Percentiles rank a stretch among this genome's conserved stretches.
These are phyloP conservation scores for Casuarina glauca DNA, from an alignment of 306 rosid genomes.

Conservation along the genomic window DNA sequence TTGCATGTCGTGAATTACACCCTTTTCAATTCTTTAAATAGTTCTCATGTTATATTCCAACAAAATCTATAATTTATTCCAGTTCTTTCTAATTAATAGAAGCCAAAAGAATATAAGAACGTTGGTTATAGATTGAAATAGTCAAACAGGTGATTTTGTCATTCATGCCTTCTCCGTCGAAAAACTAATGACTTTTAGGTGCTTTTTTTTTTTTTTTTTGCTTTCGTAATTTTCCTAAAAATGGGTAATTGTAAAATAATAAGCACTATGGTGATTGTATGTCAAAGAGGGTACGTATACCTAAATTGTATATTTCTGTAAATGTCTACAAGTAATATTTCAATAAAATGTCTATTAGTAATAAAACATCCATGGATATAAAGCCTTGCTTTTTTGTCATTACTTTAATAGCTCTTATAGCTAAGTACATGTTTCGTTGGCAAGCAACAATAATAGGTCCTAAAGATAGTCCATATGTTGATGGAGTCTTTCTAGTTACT, in stretches of 20 bases:
- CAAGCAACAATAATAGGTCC: constrained; percentile 93
- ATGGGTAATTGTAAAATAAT: not conserved
- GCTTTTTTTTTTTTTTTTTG: not conserved
- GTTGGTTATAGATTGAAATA: not conserved
- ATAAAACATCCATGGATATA: constrained; percentile 8
- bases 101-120: not conserved
- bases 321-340: not conserved
- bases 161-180: not conserved
- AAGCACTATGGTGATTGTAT: not conserved
- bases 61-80: not conserved
- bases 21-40: not conserved
- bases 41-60: not conserved
- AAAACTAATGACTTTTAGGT: not conserved
- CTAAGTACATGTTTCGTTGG: constrained; percentile 91
- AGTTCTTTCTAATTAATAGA: not conserved
- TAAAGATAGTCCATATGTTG: constrained; percentile 83
- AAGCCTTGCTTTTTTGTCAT: constrained; percentile 14
- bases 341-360: not conserved
- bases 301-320: not conserved
- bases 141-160: not conserved
- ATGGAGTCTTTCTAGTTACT: constrained; percentile 75
- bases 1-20: not conserved
- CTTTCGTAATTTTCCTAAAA: not conserved
- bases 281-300: not conserved
- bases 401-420: constrained; percentile 67